Evolutionary conservation across 2,329 filamentous ascomycete genomes (phyloP).

Genomic region (Colletotrichum sidae): DNA sequence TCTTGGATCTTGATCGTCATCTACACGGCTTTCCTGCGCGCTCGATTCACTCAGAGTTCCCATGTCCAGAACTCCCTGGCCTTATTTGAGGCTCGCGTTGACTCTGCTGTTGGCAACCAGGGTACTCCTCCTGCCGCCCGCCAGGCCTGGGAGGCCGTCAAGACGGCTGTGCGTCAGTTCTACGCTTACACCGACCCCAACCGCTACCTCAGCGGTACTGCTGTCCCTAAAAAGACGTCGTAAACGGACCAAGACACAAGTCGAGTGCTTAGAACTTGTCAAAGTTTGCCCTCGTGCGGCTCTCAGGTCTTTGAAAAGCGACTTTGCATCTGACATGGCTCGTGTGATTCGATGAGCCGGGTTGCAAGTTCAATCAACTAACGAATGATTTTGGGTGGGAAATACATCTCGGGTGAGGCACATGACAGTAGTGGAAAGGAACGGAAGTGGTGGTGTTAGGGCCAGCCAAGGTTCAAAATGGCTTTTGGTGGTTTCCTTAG

Average conservation of each 20-base stretch:
- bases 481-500: slow-evolving; percentile 31
- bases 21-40: slow-evolving; percentile 94
- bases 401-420: slow-evolving; percentile 15
- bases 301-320: neutral
- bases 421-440: slow-evolving; percentile 27
- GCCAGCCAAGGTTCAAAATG: slow-evolving; percentile 32
- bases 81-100: slow-evolving; percentile 78
- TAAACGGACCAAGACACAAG: slow-evolving; percentile 41
- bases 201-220: slow-evolving; percentile 73
- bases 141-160: slow-evolving; percentile 84
- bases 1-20: slow-evolving; percentile 88
- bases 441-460: slow-evolving; percentile 23
- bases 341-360: slow-evolving; percentile 30
- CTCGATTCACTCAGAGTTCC: slow-evolving; percentile 87
- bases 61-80: slow-evolving; percentile 90
- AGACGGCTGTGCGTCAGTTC: slow-evolving; percentile 78
- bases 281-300: neutral
- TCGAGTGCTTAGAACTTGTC: neutral
- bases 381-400: slow-evolving; percentile 13
- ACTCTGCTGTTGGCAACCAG: slow-evolving; percentile 86
- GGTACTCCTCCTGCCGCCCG: slow-evolving; percentile 84
- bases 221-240: slow-evolving; percentile 61
- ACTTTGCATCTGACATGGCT: slow-evolving; percentile 7
- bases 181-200: slow-evolving; percentile 83
- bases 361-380: slow-evolving; percentile 28